Percentiles rank a stretch among this genome's conserved stretches.
Conservation (phyloP, 768 basidiomycete species). For the Agrocybe pediades region DNA sequence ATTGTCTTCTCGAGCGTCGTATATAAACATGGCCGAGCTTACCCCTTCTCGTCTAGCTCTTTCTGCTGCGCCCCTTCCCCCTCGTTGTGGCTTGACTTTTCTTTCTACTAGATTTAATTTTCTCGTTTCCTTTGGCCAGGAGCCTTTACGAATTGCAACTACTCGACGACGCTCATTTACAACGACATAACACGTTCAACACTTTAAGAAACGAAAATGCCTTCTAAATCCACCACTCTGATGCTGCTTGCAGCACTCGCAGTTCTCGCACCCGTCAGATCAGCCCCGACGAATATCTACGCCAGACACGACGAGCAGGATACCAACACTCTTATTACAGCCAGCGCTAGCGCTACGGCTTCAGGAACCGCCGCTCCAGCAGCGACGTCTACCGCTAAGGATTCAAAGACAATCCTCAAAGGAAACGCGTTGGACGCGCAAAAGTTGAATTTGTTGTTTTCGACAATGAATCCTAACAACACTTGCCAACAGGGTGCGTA, state of each 20-base stretch:
- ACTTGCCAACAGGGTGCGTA: constrained; percentile 50
- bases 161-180: neutral
- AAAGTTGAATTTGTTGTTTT: constrained; percentile 50
- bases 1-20: neutral
- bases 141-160: neutral
- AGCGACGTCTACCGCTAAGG: constrained; percentile 4
- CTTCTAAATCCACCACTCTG: constrained; percentile 13
- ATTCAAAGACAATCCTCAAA: constrained; percentile 24
- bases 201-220: constrained; percentile 18
- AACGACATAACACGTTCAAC: neutral
- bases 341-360: neutral
- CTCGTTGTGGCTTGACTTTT: neutral
- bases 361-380: constrained; percentile 1
- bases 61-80: too few relatives aligned
- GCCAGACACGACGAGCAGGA: neutral
- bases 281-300: constrained; percentile 30
- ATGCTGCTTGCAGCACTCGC: constrained; percentile 23
- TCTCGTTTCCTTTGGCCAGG: neutral
- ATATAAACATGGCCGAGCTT: neutral
- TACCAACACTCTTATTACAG: neutral
- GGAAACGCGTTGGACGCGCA: constrained; percentile 54
- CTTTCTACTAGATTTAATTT: neutral
- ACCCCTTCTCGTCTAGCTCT: too few relatives aligned
- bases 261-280: constrained; percentile 30
- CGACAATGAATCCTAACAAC: constrained; percentile 40